These are phyloP conservation scores for Aureobasidium sp. DNA, from an alignment of 2,329 filamentous ascomycete species.

Conservation along the genomic window DNA sequence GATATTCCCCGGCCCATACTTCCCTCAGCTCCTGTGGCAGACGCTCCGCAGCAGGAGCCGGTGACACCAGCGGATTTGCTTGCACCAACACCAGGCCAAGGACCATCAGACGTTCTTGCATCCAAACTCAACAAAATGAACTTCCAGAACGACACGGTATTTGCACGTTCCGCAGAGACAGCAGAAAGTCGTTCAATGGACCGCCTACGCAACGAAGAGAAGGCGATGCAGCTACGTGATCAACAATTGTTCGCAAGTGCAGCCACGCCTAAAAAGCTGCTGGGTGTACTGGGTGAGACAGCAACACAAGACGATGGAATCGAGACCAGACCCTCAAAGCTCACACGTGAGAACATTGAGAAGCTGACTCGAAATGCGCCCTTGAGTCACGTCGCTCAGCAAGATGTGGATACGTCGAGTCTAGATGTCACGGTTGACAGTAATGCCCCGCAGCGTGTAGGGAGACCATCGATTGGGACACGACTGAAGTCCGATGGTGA, in stretches of 20 bases:
- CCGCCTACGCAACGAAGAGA: constrained; percentile 48
- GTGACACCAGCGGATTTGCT: background rate
- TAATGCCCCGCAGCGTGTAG: background rate
- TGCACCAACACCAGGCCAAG: background rate
- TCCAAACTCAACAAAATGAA: constrained; percentile 29
- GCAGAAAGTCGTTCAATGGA: constrained; percentile 40
- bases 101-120: constrained; percentile 9
- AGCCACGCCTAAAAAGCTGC: constrained; percentile 29
- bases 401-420: constrained; percentile 12
- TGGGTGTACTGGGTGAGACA: constrained; percentile 18
- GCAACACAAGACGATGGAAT: constrained; percentile 11
- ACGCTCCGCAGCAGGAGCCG: background rate
- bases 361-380: constrained; percentile 20
- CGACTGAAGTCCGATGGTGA: constrained; percentile 13
- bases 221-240: constrained; percentile 47
- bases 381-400: background rate
- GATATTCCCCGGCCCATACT: background rate
- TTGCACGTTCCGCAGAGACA: constrained; percentile 35
- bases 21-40: background rate
- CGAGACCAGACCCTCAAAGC: constrained; percentile 10
- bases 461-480: background rate
- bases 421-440: constrained; percentile 14
- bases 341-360: constrained; percentile 29
- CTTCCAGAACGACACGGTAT: constrained; percentile 31
- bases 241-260: constrained; percentile 48